Evolutionary conservation across 148 eudicot genomes (phyloP).

Genomic region (Rhododendron vialii): DNA sequence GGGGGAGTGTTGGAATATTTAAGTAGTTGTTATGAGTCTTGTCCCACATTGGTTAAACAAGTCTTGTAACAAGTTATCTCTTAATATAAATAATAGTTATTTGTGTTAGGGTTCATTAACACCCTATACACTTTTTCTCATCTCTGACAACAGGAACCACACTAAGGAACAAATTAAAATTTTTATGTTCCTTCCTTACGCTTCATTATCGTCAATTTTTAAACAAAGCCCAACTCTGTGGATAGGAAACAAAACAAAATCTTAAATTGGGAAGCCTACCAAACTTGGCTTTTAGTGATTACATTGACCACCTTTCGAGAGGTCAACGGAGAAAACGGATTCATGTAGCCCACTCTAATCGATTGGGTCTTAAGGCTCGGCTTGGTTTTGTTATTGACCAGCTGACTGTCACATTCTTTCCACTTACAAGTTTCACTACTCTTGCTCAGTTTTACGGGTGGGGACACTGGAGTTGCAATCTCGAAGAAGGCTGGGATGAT

Average conservation of each 20-base stretch:
- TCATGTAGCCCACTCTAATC: background rate
- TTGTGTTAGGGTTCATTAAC: no score
- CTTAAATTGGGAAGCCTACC: background rate
- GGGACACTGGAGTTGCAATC: constrained; percentile 93
- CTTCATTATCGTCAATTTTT: background rate
- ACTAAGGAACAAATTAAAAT: background rate
- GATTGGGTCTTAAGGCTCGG: background rate
- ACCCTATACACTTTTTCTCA: no score
- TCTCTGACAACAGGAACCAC: no score
- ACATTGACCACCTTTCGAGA: background rate
- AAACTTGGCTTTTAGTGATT: background rate
- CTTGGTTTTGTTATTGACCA: background rate
- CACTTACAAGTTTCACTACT: background rate
- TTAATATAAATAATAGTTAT: no score
- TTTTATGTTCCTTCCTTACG: background rate
- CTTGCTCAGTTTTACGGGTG: constrained; percentile 80
- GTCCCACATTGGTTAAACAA: no score
- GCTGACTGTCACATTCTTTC: background rate
- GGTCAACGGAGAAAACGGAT: background rate
- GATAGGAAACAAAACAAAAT: background rate
- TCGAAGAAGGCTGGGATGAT: constrained; percentile 98
- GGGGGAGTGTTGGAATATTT: no score
- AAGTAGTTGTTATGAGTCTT: no score
- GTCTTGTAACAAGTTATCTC: no score
- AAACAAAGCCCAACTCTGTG: background rate